A percentile compares a stretch with the other conserved stretches of the same genome.
phyloP scores from a whole-genome alignment of 2,329 filamentous ascomycete species.

The Aureobasidium sp. region DNA sequence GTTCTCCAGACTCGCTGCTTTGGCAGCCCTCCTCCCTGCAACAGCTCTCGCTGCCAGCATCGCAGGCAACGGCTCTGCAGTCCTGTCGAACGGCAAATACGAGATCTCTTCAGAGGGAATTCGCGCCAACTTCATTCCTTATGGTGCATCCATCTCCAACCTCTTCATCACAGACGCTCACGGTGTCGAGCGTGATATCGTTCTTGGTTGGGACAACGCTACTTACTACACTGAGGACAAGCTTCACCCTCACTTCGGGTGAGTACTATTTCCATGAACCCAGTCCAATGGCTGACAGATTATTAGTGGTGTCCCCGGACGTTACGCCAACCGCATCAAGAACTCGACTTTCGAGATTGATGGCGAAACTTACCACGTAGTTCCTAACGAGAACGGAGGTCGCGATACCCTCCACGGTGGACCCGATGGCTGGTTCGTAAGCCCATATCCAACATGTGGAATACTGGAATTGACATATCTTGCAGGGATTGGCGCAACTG shows the following conservation, averaged over 20 bases:
- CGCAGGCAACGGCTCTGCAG: slow-evolving; percentile 19
- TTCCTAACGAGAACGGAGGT: slow-evolving; percentile 44
- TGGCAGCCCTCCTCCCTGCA: slow-evolving; percentile 18
- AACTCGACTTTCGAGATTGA: slow-evolving; percentile 48
- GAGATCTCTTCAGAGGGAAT: slow-evolving; percentile 61
- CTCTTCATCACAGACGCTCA: slow-evolving; percentile 61
- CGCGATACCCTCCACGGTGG: slow-evolving; percentile 44
- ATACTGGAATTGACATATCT: slow-evolving; percentile 43
- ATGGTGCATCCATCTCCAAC: slow-evolving; percentile 65
- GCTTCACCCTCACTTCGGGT: slow-evolving; percentile 61
- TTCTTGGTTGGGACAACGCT: slow-evolving; percentile 69
- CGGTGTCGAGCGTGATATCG: slow-evolving; percentile 60
- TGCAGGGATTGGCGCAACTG: slow-evolving; percentile 62
- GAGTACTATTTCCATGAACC: not conserved
- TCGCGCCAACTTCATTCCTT: slow-evolving; percentile 61
- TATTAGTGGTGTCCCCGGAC: slow-evolving; percentile 25
- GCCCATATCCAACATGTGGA: slow-evolving; percentile 40
- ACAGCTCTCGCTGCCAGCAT: slow-evolving; percentile 14
- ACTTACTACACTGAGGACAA: slow-evolving; percentile 57
- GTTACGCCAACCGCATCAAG: slow-evolving; percentile 72
- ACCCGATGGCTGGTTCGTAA: slow-evolving; percentile 41
- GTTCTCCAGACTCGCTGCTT: slow-evolving; percentile 10
- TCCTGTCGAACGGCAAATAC: slow-evolving; percentile 50
- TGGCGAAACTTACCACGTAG: slow-evolving; percentile 38
- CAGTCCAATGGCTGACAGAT: not conserved